Conservation (phyloP, 805 yeast species). For the Pichia cephalocereana region DNA sequence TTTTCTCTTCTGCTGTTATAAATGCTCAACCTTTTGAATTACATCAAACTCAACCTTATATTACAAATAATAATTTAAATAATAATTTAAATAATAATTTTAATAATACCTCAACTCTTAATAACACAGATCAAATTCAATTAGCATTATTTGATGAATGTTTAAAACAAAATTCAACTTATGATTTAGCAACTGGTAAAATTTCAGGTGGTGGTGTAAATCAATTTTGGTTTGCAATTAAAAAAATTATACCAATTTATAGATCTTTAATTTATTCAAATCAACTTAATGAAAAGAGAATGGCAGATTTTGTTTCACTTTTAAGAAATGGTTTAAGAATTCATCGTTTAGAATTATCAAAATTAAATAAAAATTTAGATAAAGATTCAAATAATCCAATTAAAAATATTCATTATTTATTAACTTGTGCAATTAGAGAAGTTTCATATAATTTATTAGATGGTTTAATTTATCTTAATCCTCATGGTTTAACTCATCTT, state of each 20-base stretch:
- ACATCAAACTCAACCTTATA: slow-evolving; percentile 27
- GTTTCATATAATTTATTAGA: slow-evolving; percentile 42
- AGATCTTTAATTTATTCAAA: slow-evolving; percentile 38
- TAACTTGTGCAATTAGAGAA: slow-evolving; percentile 42
- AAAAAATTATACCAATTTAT: slow-evolving; percentile 41
- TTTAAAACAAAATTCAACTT: slow-evolving; percentile 27
- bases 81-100: neutral
- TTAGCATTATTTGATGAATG: slow-evolving; percentile 36
- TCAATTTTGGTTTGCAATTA: slow-evolving; percentile 45
- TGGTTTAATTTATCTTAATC: slow-evolving; percentile 34
- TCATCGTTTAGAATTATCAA: slow-evolving; percentile 44
- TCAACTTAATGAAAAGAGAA: slow-evolving; percentile 37
- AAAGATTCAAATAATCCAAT: slow-evolving; percentile 48
- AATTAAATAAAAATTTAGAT: slow-evolving; percentile 50
- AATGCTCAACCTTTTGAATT: neutral
- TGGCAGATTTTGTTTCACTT: slow-evolving; percentile 40
- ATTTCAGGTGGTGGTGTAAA: slow-evolving; percentile 29
- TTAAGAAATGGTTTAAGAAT: slow-evolving; percentile 49
- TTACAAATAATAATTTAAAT: neutral
- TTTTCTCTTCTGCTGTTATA: neutral
- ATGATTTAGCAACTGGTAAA: slow-evolving; percentile 31
- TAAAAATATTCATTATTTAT: slow-evolving; percentile 41
- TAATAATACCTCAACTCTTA: no score
- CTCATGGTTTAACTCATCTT: slow-evolving; percentile 48
- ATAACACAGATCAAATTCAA: slow-evolving; percentile 1